A percentile compares a stretch with the other conserved stretches of the same genome.
Conservation (phyloP, 805 yeast species). For the Lachancea mirantina region DNA sequence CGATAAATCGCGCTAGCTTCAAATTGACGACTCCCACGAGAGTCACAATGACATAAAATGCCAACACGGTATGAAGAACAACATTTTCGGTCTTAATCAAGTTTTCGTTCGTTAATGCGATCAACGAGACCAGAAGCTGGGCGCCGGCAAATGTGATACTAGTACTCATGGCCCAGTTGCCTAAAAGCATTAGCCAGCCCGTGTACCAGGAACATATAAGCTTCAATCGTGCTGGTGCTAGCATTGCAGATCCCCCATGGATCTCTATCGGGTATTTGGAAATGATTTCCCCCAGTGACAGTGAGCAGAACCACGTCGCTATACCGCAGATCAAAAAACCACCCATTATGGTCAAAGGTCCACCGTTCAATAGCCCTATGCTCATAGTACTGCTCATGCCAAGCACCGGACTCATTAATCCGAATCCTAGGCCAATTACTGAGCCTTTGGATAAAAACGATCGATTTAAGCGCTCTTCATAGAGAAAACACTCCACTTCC, state of each 20-base stretch:
- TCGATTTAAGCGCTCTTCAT: slow-evolving; percentile 63
- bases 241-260: slow-evolving; percentile 68
- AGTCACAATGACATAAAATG: slow-evolving; percentile 49
- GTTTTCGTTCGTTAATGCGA: slow-evolving; percentile 53
- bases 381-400: slow-evolving; percentile 70
- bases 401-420: slow-evolving; percentile 75
- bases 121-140: slow-evolving; percentile 59
- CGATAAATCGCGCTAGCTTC: slow-evolving; percentile 52
- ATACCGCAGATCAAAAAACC: slow-evolving; percentile 67
- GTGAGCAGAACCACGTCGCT: slow-evolving; percentile 55
- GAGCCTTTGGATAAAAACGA: slow-evolving; percentile 57
- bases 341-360: slow-evolving; percentile 65
- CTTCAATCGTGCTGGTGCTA: slow-evolving; percentile 54
- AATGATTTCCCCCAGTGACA: slow-evolving; percentile 70
- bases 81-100: slow-evolving; percentile 46
- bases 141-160: slow-evolving; percentile 72
- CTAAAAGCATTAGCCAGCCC: slow-evolving; percentile 68
- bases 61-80: slow-evolving; percentile 43
- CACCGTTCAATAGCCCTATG: slow-evolving; percentile 68
- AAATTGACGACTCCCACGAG: slow-evolving; percentile 59
- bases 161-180: slow-evolving; percentile 72
- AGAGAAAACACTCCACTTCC: slow-evolving; percentile 62
- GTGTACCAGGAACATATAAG: slow-evolving; percentile 63
- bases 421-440: slow-evolving; percentile 70
- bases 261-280: slow-evolving; percentile 73